Evolutionary conservation across 306 rosid genomes (phyloP), one percentile per base, ranked within the genome.

Genomic region (Gleditsia sinensis): DNA sequence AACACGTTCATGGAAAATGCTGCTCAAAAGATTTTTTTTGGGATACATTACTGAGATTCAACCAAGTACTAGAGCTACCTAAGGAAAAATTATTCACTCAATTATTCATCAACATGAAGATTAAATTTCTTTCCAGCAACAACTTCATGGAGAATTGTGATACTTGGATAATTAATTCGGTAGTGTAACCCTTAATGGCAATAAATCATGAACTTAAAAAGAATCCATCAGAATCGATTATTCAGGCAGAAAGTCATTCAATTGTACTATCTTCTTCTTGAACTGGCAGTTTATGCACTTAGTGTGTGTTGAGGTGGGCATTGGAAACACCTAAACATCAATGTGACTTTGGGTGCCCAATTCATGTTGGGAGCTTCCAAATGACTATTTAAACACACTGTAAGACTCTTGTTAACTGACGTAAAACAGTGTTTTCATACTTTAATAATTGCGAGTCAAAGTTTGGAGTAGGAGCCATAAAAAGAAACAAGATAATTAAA

Each of bases 281-380:
- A 57, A 36, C 24, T 21, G 28, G 45, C 32, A 81, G 37, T 32
- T 39, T 12, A 21, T 36, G 72, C 55, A 65, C 23, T 10, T 33
- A 51, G 23, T 43, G 57, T 20, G 11, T 10, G 56, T 53, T 69
- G 55, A 54, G 65, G 40, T 27, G 39, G 63, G 63, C 48, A 63
- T 32, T 49, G 37, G 45, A 62, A 40, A 40, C 37, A 49, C 50
- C 32, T 6, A 65, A 36, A 42, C 45, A 43, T 25, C 69, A 72
- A 73, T n/a, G 40, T 53, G 49, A 50, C 68, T 70, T 62, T 78
- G 80, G 68, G 64, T 63, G 40, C 60, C 60, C 60, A 76, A 58
- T 30, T 30, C 21, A 30, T 55, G 40, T 58, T 36, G 7, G 6
- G 6, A 53, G 34, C 8, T 19, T 21, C 27, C 12, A 24, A 54